phyloP scores from a whole-genome alignment of 805 yeast species.

The Lipomyces spencermartinsiae region DNA sequence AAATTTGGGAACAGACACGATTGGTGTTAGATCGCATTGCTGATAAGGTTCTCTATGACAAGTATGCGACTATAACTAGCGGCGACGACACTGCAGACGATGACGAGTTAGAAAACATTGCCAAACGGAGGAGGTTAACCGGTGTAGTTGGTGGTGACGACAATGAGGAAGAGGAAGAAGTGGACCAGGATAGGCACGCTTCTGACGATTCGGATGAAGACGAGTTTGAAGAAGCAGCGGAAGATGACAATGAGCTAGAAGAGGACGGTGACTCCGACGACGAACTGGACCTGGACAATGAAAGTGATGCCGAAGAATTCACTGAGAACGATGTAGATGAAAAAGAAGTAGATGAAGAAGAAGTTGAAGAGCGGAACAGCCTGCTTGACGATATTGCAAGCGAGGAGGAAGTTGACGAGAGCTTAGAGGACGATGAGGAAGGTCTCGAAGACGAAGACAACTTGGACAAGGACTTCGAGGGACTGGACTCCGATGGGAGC shows the following conservation, averaged over 20 bases:
- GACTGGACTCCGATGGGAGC: slow-evolving; percentile 43
- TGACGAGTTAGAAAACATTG: slow-evolving; percentile 32
- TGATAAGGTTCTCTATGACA: slow-evolving; percentile 63
- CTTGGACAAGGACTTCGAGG: slow-evolving; percentile 51
- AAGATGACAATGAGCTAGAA: slow-evolving; percentile 25
- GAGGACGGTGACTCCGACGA: slow-evolving; percentile 22
- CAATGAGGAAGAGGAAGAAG: slow-evolving; percentile 39
- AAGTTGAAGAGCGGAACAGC: background rate
- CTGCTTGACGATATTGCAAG: slow-evolving; percentile 42
- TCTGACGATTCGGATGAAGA: slow-evolving; percentile 28
- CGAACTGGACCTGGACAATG: slow-evolving; percentile 38
- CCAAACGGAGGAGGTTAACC: slow-evolving; percentile 29
- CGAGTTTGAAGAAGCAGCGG: slow-evolving; percentile 28
- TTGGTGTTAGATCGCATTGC: slow-evolving; percentile 81
- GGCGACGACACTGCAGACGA: slow-evolving; percentile 42
- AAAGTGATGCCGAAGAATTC: slow-evolving; percentile 39
- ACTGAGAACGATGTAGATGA: background rate
- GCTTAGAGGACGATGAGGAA: slow-evolving; percentile 43
- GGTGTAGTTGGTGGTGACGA: slow-evolving; percentile 42
- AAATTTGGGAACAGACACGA: slow-evolving; percentile 92
- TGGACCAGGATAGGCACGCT: slow-evolving; percentile 25
- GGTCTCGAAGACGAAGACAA: slow-evolving; percentile 40
- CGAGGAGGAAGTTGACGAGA: slow-evolving; percentile 39
- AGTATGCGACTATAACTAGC: slow-evolving; percentile 54
- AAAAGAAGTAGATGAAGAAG: background rate